Evolutionary conservation across 2,329 filamentous ascomycete species (phyloP).

Genomic region (Stromatinia cepivora): DNA sequence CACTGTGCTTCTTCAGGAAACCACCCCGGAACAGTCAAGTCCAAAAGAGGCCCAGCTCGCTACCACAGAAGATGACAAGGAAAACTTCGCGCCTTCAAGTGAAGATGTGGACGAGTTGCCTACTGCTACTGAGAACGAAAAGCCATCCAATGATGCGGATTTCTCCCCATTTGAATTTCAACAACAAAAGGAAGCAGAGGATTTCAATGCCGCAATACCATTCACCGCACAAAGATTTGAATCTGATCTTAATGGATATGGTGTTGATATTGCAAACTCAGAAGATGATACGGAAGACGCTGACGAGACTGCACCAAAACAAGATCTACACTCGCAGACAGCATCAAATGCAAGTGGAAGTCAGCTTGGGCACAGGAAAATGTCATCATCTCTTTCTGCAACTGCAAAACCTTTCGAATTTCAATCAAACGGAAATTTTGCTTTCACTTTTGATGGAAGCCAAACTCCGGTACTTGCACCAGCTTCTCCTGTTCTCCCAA

Average conservation of each 20-base stretch:
- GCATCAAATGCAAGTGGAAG: conserved; percentile 26
- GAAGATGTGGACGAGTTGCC: conserved; percentile 25
- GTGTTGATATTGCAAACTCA: conserved; percentile 38
- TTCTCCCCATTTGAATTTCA: conserved; percentile 65
- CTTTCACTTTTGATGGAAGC: conserved; percentile 34
- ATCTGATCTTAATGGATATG: conserved; percentile 36
- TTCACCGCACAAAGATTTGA: conserved; percentile 36
- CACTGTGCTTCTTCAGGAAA: conserved; percentile 43
- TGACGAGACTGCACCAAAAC: conserved; percentile 22
- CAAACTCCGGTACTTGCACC: conserved; percentile 21
- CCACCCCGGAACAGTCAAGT: conserved; percentile 38
- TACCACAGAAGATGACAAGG: conserved; percentile 37
- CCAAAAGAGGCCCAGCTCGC: conserved; percentile 32
- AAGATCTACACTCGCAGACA: conserved; percentile 24
- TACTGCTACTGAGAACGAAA: conserved; percentile 43
- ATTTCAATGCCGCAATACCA: conserved; percentile 41
- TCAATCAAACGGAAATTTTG: conserved; percentile 32
- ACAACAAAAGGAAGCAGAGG: conserved; percentile 44
- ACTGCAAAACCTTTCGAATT: conserved; percentile 66
- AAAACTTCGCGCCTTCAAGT: conserved; percentile 37
- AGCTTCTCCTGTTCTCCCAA: conserved; percentile 14
- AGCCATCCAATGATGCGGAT: conserved; percentile 49
- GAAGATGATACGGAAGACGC: conserved; percentile 29
- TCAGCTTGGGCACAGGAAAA: conserved; percentile 42
- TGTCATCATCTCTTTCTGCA: conserved; percentile 64